phyloP scores from a whole-genome alignment of 768 basidiomycete genomes.

The Neoboletus brunneissimus region DNA sequence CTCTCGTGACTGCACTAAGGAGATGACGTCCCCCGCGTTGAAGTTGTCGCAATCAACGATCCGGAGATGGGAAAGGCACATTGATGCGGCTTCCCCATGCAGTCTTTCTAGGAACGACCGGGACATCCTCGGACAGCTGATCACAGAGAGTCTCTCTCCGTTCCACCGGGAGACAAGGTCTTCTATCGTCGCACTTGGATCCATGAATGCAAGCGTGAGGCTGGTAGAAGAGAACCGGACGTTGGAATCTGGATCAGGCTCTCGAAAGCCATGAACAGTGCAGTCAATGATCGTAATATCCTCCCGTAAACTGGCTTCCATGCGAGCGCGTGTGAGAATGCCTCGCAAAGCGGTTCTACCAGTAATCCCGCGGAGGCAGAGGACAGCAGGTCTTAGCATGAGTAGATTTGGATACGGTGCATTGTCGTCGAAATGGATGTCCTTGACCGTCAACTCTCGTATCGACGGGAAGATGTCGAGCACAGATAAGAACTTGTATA shows the following conservation, averaged over 20 bases:
- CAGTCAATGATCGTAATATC: conserved; percentile 5
- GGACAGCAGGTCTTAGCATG: neutral
- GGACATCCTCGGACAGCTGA: conserved; percentile 3
- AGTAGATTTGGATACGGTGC: neutral
- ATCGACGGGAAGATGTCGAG: conserved; percentile 1
- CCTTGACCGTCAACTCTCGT: conserved; percentile 4
- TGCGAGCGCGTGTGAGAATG: neutral
- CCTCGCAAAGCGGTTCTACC: neutral
- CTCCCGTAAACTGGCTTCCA: neutral
- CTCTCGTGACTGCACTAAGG: conserved; percentile 5
- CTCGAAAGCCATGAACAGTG: neutral
- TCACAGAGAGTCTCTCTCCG: conserved; percentile 1
- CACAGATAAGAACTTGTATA: conserved; percentile 4
- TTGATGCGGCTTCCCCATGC: neutral
- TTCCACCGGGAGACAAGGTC: conserved; percentile 7
- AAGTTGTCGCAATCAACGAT: conserved; percentile 11
- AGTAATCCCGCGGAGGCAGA: conserved; percentile 1
- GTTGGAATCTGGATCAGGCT: neutral
- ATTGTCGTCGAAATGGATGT: conserved; percentile 3
- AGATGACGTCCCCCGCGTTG: neutral
- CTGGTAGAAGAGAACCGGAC: neutral
- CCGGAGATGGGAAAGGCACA: neutral
- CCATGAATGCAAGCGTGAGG: conserved; percentile 4
- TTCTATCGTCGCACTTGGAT: neutral
- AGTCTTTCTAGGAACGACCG: neutral